Evolutionary conservation across 1,284 basidiomycete genomes (phyloP), one percentile per base, ranked within the genome.

Genomic region (Microbotryum violaceum): DNA sequence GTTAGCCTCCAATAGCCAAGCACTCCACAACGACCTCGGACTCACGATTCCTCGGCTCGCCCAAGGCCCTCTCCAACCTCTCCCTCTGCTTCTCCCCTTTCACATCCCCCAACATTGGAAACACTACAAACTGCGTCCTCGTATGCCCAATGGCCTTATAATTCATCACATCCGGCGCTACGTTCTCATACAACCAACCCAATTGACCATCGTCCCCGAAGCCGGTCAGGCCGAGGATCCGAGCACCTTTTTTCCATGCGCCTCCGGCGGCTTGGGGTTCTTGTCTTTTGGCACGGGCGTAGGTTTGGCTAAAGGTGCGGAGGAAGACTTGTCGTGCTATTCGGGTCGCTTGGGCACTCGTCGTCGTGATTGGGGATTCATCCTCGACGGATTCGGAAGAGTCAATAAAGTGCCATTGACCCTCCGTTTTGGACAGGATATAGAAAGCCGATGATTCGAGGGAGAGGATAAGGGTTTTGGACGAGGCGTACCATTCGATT

Each of bases 171-270:
- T 56, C 52, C 0, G 62, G 62, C 9, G 33, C 2, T 6, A 54
- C 60, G 37, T 52, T 57, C 62, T 63, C 58, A 47, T n/a, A 63
- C 20, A 57, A 47, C 29, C 48, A 60, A 1, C 54, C 62, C 21
- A 51, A 31, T 5, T 63, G 47, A 37, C 31, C n/a, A 7, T 31
- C 53, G 5, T 33, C 54, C 21, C 42, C 53, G 8, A 60, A 31
- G 6, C 27, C 48, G 3, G 37, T 45, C 20, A 52, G 42, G 6
- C 56, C 61, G 9, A 51, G 29, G 14, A 56, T n/a, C 5, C 42
- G 49, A 0, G 56, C 49, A 9, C 61, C 61, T 14, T 62, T 53
- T 8, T 56, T 51, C 42, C 50, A 42, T n/a, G 25, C 23, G 20
- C n/a, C 52, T 45, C 29, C 16, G 18, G n/a, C 31, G 27, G 48